These are phyloP conservation scores for Aspergillus nomiae DNA, from an alignment of 2,329 filamentous ascomycete species.

Conservation along the genomic window DNA sequence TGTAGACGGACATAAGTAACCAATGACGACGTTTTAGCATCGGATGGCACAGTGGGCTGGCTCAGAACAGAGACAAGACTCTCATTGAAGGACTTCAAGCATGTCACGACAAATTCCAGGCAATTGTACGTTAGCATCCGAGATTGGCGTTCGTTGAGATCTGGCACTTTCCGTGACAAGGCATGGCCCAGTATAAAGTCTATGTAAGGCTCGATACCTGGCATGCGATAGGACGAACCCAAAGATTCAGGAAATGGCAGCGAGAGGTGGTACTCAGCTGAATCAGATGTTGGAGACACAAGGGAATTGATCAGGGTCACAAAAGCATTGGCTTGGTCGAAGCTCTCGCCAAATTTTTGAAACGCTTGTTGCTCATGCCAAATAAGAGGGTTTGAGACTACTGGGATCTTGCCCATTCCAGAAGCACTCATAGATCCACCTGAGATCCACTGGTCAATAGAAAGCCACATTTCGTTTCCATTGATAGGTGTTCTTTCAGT, in stretches of 20 bases:
- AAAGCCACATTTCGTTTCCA: slow-evolving; percentile 75
- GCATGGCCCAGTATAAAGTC: slow-evolving; percentile 86
- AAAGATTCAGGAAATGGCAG: slow-evolving; percentile 86
- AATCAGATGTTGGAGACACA: slow-evolving; percentile 58
- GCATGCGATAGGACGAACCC: slow-evolving; percentile 73
- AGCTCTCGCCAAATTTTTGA: slow-evolving; percentile 72
- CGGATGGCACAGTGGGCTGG: slow-evolving; percentile 72
- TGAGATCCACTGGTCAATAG: slow-evolving; percentile 77
- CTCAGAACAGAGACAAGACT: slow-evolving; percentile 85
- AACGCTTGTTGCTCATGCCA: slow-evolving; percentile 65
- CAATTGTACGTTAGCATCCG: slow-evolving; percentile 77
- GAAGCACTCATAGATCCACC: slow-evolving; percentile 47
- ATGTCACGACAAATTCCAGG: slow-evolving; percentile 78
- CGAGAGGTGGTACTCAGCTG: slow-evolving; percentile 64
- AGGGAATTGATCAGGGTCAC: slow-evolving; percentile 75
- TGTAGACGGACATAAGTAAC: slow-evolving; percentile 82
- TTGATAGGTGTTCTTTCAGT: slow-evolving; percentile 69
- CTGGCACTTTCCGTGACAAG: slow-evolving; percentile 67
- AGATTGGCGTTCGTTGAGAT: slow-evolving; percentile 69
- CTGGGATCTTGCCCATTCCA: slow-evolving; percentile 51
- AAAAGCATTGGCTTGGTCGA: slow-evolving; percentile 85
- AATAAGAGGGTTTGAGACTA: slow-evolving; percentile 42
- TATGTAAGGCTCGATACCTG: slow-evolving; percentile 88
- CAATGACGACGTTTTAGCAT: slow-evolving; percentile 71
- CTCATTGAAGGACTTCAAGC: slow-evolving; percentile 88